These are phyloP conservation scores for Glycyrrhiza uralensis DNA, from an alignment of 306 rosid genomes.

Conservation along the genomic window DNA sequence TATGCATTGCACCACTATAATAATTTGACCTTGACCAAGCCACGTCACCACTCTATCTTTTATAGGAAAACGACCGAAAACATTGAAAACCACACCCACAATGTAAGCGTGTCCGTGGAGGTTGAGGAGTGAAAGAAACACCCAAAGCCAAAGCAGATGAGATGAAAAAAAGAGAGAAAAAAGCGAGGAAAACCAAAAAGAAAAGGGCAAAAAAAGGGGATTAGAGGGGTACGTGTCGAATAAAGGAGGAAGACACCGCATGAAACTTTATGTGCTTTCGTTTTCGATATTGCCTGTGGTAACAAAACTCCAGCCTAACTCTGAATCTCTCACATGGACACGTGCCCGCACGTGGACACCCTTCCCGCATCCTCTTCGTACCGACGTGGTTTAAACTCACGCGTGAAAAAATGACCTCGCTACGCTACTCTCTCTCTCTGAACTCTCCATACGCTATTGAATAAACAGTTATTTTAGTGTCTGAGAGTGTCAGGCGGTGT, in stretches of 20 bases:
- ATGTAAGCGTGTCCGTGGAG: constrained; percentile 31
- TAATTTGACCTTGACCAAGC: constrained; percentile 46
- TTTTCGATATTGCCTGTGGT: constrained; percentile 9
- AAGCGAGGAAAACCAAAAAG: background rate
- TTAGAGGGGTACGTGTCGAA: constrained; percentile 39
- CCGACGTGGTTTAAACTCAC: constrained; percentile 53
- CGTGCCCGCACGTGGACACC: constrained; percentile 50
- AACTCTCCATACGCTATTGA: too few relatives aligned
- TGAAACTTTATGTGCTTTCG: background rate
- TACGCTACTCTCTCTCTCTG: too few relatives aligned
- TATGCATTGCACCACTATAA: constrained; percentile 17
- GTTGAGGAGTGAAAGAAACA: constrained; percentile 73
- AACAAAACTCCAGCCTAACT: constrained; percentile 68
- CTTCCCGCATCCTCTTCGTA: constrained; percentile 9
- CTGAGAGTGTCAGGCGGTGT: too few relatives aligned
- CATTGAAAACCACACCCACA: background rate
- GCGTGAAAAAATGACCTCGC: constrained; percentile 45
- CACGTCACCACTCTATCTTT: constrained; percentile 37
- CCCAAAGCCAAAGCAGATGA: constrained; percentile 14
- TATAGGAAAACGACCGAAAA: background rate
- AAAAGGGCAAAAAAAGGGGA: too few relatives aligned
- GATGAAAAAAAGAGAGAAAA: constrained; percentile 1
- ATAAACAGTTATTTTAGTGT: too few relatives aligned
- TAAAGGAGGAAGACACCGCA: background rate
- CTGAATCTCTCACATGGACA: constrained; percentile 37